Percentiles rank a stretch among this genome's conserved stretches.
phyloP scores from a whole-genome alignment of 2,329 filamentous ascomycete species.

The Raffaelea ambrosiae region DNA sequence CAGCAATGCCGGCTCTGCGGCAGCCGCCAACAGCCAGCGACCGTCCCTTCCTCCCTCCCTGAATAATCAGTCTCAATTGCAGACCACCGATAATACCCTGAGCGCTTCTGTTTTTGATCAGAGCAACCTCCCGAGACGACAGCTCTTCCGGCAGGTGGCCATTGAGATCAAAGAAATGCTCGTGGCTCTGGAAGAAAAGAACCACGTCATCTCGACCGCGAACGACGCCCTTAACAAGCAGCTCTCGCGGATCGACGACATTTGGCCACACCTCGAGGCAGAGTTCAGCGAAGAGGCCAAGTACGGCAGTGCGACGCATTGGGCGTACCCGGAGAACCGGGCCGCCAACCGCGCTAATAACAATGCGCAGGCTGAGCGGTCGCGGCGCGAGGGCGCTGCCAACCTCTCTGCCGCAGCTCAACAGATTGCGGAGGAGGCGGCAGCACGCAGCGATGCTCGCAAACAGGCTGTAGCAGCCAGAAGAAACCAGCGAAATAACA shows the following conservation, averaged over 20 bases:
- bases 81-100: conserved; percentile 13
- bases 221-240: conserved; percentile 84
- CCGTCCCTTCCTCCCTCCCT: background rate
- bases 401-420: conserved; percentile 70
- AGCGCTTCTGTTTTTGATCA: conserved; percentile 33
- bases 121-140: conserved; percentile 56
- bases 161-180: conserved; percentile 77
- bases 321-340: conserved; percentile 88
- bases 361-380: conserved; percentile 58
- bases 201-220: conserved; percentile 88
- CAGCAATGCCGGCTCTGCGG: conserved; percentile 29
- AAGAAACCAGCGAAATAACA: conserved; percentile 53
- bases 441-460: conserved; percentile 72
- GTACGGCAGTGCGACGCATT: conserved; percentile 84
- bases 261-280: conserved; percentile 75
- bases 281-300: conserved; percentile 95
- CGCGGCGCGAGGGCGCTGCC: conserved; percentile 69
- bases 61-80: background rate
- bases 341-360: conserved; percentile 44
- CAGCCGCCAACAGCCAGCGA: conserved; percentile 4
- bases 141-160: conserved; percentile 70
- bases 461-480: conserved; percentile 75
- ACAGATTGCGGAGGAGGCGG: conserved; percentile 73
- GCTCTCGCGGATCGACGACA: conserved; percentile 72
- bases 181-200: conserved; percentile 91